These are phyloP conservation scores for Mycena crocata DNA, from an alignment of 768 basidiomycete species.

Conservation along the genomic window DNA sequence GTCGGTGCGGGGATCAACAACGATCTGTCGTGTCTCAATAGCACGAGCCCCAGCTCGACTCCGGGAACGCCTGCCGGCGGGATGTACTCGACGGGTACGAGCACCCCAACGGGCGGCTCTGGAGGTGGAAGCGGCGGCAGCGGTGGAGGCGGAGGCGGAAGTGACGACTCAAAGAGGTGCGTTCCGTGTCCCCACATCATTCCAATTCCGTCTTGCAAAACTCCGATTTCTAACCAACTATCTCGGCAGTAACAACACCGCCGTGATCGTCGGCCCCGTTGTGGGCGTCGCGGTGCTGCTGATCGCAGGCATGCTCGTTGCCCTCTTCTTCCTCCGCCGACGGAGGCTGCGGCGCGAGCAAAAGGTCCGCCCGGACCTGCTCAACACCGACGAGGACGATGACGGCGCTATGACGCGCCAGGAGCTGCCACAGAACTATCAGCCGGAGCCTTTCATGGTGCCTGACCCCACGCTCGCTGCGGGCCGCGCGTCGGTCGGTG, in stretches of 20 bases:
- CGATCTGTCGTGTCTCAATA: constrained; percentile 66
- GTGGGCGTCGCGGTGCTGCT: constrained; percentile 64
- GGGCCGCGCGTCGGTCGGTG: constrained; percentile 50
- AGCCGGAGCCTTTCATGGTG: constrained; percentile 81
- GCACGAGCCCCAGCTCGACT: constrained; percentile 79
- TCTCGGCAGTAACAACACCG: constrained; percentile 45
- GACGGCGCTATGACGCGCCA: constrained; percentile 42
- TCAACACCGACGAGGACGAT: constrained; percentile 65
- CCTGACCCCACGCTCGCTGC: constrained; percentile 72
- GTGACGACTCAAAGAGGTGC: background rate
- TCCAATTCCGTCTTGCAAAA: background rate
- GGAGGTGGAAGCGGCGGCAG: background rate
- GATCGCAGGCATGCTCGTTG: constrained; percentile 53
- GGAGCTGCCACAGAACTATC: constrained; percentile 77
- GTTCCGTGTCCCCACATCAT: background rate
- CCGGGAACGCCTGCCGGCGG: constrained; percentile 83
- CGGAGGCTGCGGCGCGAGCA: constrained; percentile 51
- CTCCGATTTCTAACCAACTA: background rate
- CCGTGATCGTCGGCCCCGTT: constrained; percentile 69
- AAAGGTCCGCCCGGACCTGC: constrained; percentile 76
- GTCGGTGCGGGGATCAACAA: constrained; percentile 63
- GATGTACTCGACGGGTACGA: constrained; percentile 67
- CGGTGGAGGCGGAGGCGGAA: background rate
- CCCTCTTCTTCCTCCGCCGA: constrained; percentile 64
- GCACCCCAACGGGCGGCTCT: constrained; percentile 21